Percentiles rank a stretch among this genome's conserved stretches.
Conservation (phyloP, 2,329 filamentous ascomycete species). For the Helminthosporium solani region DNA sequence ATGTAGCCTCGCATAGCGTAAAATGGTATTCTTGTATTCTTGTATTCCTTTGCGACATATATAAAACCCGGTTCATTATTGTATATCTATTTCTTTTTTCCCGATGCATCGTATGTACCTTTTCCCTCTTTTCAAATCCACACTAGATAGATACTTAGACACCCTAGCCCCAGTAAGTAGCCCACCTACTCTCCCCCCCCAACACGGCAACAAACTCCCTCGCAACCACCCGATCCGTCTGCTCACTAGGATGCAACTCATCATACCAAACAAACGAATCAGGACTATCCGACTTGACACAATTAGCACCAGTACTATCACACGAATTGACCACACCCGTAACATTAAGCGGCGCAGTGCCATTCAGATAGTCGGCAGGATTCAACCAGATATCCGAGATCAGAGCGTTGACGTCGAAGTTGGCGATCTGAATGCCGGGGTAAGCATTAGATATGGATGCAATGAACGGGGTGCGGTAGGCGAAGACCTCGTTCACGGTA, state of each 20-base stretch:
- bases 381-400: slow-evolving; percentile 65
- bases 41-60: background rate
- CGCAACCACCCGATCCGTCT: slow-evolving; percentile 60
- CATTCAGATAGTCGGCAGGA: slow-evolving; percentile 62
- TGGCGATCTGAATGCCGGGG: slow-evolving; percentile 59
- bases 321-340: slow-evolving; percentile 61
- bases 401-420: slow-evolving; percentile 66
- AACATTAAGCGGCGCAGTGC: slow-evolving; percentile 62
- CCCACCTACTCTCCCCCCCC: slow-evolving; percentile 50
- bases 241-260: slow-evolving; percentile 69
- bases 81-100: too few species aligned
- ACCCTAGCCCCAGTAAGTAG: slow-evolving; percentile 44
- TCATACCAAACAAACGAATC: slow-evolving; percentile 74
- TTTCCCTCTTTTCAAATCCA: too few species aligned
- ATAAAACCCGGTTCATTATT: too few species aligned
- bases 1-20: background rate
- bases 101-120: too few species aligned
- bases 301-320: slow-evolving; percentile 41
- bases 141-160: background rate
- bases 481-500: slow-evolving; percentile 53
- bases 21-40: background rate
- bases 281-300: slow-evolving; percentile 28
- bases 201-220: slow-evolving; percentile 58
- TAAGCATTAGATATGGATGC: slow-evolving; percentile 46
- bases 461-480: slow-evolving; percentile 54